Percentiles rank a stretch among this genome's conserved stretches.
phyloP scores from a whole-genome alignment of 1,284 basidiomycete genomes.

The Ganoderma sp. region DNA sequence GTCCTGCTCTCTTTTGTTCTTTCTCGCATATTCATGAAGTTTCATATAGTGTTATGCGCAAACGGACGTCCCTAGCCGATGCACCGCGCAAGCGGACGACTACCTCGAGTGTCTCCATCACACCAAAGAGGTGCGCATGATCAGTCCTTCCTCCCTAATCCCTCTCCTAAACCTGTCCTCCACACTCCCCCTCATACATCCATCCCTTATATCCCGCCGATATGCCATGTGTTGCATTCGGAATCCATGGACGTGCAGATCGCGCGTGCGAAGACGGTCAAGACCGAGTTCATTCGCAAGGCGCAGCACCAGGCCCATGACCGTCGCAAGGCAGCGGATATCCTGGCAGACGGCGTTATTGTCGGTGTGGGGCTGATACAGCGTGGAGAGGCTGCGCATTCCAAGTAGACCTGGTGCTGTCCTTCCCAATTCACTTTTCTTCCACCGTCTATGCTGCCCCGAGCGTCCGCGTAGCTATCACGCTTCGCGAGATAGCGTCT shows the following conservation, averaged over 20 bases:
- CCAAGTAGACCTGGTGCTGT: conserved; percentile 26
- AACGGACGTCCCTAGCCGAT: conserved; percentile 79
- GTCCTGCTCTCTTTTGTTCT: not conserved
- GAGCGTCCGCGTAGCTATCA: not conserved
- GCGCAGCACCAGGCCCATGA: conserved; percentile 70
- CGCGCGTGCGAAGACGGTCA: conserved; percentile 74
- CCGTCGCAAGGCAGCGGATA: conserved; percentile 73
- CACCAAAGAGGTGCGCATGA: conserved; percentile 78
- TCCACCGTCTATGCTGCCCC: not conserved
- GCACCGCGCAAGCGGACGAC: conserved; percentile 79
- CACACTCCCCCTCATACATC: not conserved
- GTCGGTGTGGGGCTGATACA: conserved; percentile 78
- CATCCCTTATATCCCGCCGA: not conserved
- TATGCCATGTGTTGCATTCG: no score
- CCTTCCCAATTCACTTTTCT: conserved; percentile 21
- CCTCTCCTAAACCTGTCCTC: conserved; percentile 14
- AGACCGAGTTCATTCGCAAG: conserved; percentile 75
- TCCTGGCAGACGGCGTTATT: conserved; percentile 76
- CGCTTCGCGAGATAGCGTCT: not conserved
- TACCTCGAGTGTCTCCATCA: conserved; percentile 95
- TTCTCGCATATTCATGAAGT: conserved; percentile 10
- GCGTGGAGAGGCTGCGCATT: conserved; percentile 47
- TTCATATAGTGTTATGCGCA: conserved; percentile 81
- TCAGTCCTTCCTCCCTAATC: conserved; percentile 12
- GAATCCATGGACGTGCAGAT: conserved; percentile 50